Evolutionary conservation across 2,329 filamentous ascomycete species (phyloP).

Genomic region (Cladorrhinum sp.): DNA sequence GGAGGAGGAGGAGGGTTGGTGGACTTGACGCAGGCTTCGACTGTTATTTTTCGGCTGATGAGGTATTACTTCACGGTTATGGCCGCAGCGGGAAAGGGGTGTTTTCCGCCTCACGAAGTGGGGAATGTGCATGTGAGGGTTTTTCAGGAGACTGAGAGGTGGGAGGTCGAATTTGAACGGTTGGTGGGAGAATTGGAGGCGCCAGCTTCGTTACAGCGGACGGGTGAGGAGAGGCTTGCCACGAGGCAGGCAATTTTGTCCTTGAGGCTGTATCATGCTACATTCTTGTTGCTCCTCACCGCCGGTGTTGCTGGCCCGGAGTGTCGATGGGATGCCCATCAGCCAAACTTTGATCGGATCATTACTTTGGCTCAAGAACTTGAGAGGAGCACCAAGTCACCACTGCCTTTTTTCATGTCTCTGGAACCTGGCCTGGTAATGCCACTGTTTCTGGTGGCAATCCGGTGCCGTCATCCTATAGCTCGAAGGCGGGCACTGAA

Average conservation of each 20-base stretch:
- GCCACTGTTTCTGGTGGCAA: constrained; percentile 28
- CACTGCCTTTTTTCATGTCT: constrained; percentile 25
- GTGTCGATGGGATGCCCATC: constrained; percentile 29
- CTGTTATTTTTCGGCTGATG: constrained; percentile 19
- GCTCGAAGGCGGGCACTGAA: constrained; percentile 29
- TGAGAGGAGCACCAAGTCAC: constrained; percentile 1
- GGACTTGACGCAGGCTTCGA: constrained; percentile 17
- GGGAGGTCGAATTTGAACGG: background rate
- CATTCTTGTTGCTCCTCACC: constrained; percentile 23
- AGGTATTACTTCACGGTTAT: constrained; percentile 15
- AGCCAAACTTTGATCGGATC: constrained; percentile 32
- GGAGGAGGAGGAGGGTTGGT: constrained; percentile 1
- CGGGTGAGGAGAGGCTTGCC: background rate
- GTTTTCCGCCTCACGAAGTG: background rate
- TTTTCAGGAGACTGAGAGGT: background rate
- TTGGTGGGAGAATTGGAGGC: background rate
- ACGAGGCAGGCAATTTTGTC: constrained; percentile 8
- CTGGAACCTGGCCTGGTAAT: constrained; percentile 35
- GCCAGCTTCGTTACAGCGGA: background rate
- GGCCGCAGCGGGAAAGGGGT: background rate
- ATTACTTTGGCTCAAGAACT: constrained; percentile 19
- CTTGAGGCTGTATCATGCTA: constrained; percentile 31
- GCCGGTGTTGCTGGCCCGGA: constrained; percentile 28
- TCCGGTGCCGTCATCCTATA: constrained; percentile 33
- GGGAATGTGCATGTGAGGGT: background rate